Conservation (phyloP, 2,329 filamentous ascomycete genomes). For the Paraphaeosphaeria minitans region DNA sequence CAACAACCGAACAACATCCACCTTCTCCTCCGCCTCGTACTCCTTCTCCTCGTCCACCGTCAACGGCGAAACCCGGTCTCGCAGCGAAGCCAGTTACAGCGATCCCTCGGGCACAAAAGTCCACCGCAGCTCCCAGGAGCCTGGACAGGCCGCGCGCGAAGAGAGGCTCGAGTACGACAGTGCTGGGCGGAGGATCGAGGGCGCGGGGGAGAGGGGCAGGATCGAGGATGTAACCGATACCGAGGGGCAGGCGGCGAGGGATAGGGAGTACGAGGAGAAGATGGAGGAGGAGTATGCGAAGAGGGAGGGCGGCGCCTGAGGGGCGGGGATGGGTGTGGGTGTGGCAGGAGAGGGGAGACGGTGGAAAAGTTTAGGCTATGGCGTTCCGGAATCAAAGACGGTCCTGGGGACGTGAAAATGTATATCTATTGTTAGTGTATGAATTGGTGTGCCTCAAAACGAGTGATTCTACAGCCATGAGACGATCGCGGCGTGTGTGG, state of each 20-base stretch:
- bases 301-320: constrained; percentile 49
- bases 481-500: background rate
- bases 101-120: constrained; percentile 38
- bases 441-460: background rate
- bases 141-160: constrained; percentile 30
- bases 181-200: constrained; percentile 24
- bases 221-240: constrained; percentile 43
- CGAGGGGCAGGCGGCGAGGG: constrained; percentile 41
- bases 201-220: constrained; percentile 16
- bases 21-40: constrained; percentile 34
- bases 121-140: constrained; percentile 32
- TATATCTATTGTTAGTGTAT: background rate
- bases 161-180: constrained; percentile 34
- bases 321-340: too few species aligned
- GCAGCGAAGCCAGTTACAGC: constrained; percentile 28
- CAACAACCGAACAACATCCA: constrained; percentile 28
- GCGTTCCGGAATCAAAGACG: too few species aligned
- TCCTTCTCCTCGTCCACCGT: constrained; percentile 30
- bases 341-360: too few species aligned
- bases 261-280: constrained; percentile 47
- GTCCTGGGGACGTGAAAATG: too few species aligned
- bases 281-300: constrained; percentile 54
- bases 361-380: background rate
- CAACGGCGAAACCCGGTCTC: constrained; percentile 37
- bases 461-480: background rate